Conservation (phyloP, 2,329 filamentous ascomycete genomes). For the Thielaviopsis musarum region DNA sequence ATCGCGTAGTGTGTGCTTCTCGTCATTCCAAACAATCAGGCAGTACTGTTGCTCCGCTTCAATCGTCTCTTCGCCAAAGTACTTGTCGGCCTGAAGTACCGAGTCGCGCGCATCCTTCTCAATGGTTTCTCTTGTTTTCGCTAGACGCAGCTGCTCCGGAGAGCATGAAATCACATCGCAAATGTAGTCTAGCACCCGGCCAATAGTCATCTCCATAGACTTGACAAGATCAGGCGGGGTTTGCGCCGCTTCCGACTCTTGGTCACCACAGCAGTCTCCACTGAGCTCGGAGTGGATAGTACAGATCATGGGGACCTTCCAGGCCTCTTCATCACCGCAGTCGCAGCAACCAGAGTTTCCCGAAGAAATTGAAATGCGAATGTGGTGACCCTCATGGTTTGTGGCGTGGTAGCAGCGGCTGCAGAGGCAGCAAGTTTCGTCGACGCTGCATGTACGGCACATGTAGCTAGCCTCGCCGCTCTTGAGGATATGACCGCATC, state of each 20-base stretch:
- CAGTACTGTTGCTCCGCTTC: conserved; percentile 47
- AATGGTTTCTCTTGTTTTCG: conserved; percentile 71
- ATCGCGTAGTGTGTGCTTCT: conserved; percentile 91
- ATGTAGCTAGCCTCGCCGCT: conserved; percentile 83
- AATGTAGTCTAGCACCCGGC: conserved; percentile 77
- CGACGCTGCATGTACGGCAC: conserved; percentile 84
- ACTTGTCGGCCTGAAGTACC: conserved; percentile 36
- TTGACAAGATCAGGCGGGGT: conserved; percentile 61
- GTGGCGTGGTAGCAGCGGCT: conserved; percentile 89
- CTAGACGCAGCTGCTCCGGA: conserved; percentile 77
- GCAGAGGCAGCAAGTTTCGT: conserved; percentile 92
- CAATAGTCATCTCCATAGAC: conserved; percentile 72
- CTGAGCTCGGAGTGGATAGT: conserved; percentile 65
- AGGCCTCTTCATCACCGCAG: conserved; percentile 90
- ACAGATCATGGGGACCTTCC: conserved; percentile 74
- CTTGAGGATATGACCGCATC: conserved; percentile 96
- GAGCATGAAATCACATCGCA: conserved; percentile 97
- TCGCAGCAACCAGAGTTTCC: conserved; percentile 95
- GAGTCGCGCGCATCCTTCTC: conserved; percentile 69
- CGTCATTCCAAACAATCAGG: conserved; percentile 89
- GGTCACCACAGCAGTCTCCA: conserved; percentile 16
- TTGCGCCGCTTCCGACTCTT: not conserved
- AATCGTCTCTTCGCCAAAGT: conserved; percentile 33
- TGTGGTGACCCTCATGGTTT: conserved; percentile 84
- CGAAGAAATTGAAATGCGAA: conserved; percentile 71